A percentile compares a stretch with the other conserved stretches of the same genome.
These are phyloP conservation scores for Fomes fomentarius DNA, from an alignment of 1,284 basidiomycete genomes.

Conservation along the genomic window DNA sequence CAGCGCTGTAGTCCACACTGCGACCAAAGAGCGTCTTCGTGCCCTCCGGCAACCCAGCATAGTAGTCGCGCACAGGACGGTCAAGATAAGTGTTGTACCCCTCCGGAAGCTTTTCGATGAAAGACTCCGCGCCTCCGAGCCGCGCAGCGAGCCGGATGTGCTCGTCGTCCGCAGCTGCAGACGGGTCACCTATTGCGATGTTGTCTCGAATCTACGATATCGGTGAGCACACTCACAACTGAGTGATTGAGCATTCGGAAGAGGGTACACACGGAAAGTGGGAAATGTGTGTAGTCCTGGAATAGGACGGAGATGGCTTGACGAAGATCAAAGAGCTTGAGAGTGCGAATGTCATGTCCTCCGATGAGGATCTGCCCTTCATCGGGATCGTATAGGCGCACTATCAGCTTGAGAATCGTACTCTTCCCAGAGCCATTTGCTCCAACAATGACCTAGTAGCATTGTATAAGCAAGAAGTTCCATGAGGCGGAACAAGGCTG, in stretches of 20 bases:
- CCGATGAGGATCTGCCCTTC: conserved; percentile 73
- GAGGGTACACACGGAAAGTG: conserved; percentile 56
- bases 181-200: conserved; percentile 70
- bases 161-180: conserved; percentile 49
- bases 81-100: conserved; percentile 74
- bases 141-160: conserved; percentile 64
- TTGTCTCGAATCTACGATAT: conserved; percentile 69
- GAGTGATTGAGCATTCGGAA: neutral
- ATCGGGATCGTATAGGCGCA: conserved; percentile 66
- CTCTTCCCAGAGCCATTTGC: conserved; percentile 79
- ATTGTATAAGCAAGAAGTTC: neutral
- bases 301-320: conserved; percentile 69
- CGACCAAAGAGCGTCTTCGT: conserved; percentile 64
- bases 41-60: conserved; percentile 63
- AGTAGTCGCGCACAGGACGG: conserved; percentile 68
- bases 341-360: conserved; percentile 58
- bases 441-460: conserved; percentile 69
- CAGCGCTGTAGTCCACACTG: conserved; percentile 51
- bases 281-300: conserved; percentile 79
- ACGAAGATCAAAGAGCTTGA: conserved; percentile 64
- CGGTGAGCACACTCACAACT: neutral
- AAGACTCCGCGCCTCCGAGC: conserved; percentile 67
- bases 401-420: conserved; percentile 68
- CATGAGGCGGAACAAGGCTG: neutral
- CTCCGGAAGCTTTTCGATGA: conserved; percentile 65